Evolutionary conservation across 768 basidiomycete genomes (phyloP), one percentile per base, ranked within the genome.

Genomic region (Hygrocybe punicea): DNA sequence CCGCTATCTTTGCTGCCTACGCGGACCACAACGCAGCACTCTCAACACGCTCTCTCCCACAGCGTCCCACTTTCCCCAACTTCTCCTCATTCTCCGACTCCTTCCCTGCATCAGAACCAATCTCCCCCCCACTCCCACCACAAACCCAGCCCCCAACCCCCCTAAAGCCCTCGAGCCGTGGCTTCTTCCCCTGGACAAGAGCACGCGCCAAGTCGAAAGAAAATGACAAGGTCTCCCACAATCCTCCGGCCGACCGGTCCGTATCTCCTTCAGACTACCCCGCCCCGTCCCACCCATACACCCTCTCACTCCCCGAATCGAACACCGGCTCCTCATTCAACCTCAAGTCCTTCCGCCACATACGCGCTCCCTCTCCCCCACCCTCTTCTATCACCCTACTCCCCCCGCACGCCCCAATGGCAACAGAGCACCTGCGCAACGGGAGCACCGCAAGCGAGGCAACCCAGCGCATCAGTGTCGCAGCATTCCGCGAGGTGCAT

Each of bases 401-500:
- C 62, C 53, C 29, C 66, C 64, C 55, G 59, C 25, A 55, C 60
- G 21, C 55, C 35, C 58, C 66, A n/a, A 69, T 73, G 1, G 76
- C 81, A 4, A 71, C 76, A 10, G 73, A 79, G 17, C 80, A 85
- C 1, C 81, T 83, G 14, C 80, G 88, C 62, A 82, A 78, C 19
- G 73, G 75, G 44, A 86, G 86, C 68, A 62, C 76, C 58, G 78
- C 80, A 16, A 86, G 86, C 3, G 85, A 88, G 39, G 75, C 83
- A 5, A 84, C 84, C 1, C 88, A 89, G 60, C 81, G 87, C 53
- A 91, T 91, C 23, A 87, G 87, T 7, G 85, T 91, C 33, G 89
- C 87, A 2, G 89, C 89, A 2, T 91, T 91, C 66, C 82, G 86
- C 53, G 89, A 91, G 73, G 87, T 81, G 17, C 86, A 89, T 55